Conservation (phyloP, 2,329 filamentous ascomycete genomes). For the Botrytis deweyae region DNA sequence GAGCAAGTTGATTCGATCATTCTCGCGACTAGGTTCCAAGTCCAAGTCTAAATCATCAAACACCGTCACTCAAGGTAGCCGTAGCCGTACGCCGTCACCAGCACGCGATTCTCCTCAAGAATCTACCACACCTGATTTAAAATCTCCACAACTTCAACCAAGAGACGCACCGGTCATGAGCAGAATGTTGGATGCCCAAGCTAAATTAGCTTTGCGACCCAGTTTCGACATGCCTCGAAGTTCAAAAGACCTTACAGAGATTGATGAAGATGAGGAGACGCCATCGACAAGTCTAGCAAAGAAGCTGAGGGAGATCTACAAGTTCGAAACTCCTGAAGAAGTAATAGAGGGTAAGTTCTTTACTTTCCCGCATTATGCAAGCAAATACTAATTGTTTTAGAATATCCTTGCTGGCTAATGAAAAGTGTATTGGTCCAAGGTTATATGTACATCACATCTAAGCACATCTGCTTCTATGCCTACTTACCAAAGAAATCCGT, state of each 20-base stretch:
- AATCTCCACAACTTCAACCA: constrained; percentile 41
- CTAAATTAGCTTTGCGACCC: constrained; percentile 58
- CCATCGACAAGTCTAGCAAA: constrained; percentile 62
- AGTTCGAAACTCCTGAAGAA: constrained; percentile 77
- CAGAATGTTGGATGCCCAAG: constrained; percentile 71
- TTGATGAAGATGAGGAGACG: constrained; percentile 37
- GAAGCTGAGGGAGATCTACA: constrained; percentile 79
- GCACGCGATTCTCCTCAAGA: constrained; percentile 36
- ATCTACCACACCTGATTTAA: constrained; percentile 36
- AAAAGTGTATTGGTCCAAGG: constrained; percentile 91
- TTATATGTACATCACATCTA: constrained; percentile 91
- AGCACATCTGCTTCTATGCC: constrained; percentile 95
- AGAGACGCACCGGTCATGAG: constrained; percentile 71
- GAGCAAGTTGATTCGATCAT: constrained; percentile 62
- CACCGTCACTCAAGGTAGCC: constrained; percentile 30
- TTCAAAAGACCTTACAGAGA: constrained; percentile 27
- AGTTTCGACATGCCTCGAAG: constrained; percentile 52
- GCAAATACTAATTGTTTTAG: constrained; percentile 44
- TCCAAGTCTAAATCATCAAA: constrained; percentile 43
- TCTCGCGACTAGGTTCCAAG: constrained; percentile 54
- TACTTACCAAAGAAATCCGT: constrained; percentile 93
- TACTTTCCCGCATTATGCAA: too few relatives aligned
- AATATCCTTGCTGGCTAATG: constrained; percentile 91
- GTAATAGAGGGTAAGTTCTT: constrained; percentile 67
- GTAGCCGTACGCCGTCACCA: constrained; percentile 24